A percentile compares a stretch with the other conserved stretches of the same genome.
Conservation (phyloP, 2,329 filamentous ascomycete species). For the Tolypocladium inflatum region DNA sequence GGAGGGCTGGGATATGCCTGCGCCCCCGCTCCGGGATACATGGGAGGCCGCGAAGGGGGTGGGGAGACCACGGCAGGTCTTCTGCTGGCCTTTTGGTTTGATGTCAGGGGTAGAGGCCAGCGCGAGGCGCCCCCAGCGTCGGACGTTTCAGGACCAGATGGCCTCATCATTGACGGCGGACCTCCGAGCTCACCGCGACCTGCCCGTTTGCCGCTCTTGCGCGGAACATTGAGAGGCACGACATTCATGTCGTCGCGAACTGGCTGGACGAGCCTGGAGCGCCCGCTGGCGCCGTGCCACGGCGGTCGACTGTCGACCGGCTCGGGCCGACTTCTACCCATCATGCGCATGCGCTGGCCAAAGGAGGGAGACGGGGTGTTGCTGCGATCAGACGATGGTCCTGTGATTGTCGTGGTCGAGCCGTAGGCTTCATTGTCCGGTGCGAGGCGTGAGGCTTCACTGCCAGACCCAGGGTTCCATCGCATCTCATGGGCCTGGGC, state of each 20-base stretch:
- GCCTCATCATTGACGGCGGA: slow-evolving; percentile 14
- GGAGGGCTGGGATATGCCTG: slow-evolving; percentile 25
- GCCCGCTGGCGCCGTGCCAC: slow-evolving; percentile 67
- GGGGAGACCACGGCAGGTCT: slow-evolving; percentile 14
- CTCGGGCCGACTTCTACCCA: slow-evolving; percentile 25
- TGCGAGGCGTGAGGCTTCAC: neutral
- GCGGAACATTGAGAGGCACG: slow-evolving; percentile 46
- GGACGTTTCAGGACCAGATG: slow-evolving; percentile 25
- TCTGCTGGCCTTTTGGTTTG: slow-evolving; percentile 19
- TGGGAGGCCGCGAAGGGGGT: neutral
- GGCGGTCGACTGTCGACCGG: slow-evolving; percentile 39
- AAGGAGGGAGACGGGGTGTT: slow-evolving; percentile 18
- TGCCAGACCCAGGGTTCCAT: neutral
- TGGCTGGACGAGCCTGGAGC: slow-evolving; percentile 53
- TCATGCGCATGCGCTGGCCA: slow-evolving; percentile 22
- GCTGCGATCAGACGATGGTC: slow-evolving; percentile 10
- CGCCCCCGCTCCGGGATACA: slow-evolving; percentile 3
- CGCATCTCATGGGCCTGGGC: neutral
- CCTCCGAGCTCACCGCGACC: slow-evolving; percentile 6
- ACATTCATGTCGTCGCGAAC: slow-evolving; percentile 50
- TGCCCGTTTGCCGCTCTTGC: slow-evolving; percentile 36
- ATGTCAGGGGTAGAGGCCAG: slow-evolving; percentile 15
- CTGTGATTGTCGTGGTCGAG: slow-evolving; percentile 15
- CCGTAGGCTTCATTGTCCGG: neutral
- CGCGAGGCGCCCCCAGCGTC: slow-evolving; percentile 8